Conservation (phyloP, 139 green algal species). For the Limnomonas spitsbergensis region DNA sequence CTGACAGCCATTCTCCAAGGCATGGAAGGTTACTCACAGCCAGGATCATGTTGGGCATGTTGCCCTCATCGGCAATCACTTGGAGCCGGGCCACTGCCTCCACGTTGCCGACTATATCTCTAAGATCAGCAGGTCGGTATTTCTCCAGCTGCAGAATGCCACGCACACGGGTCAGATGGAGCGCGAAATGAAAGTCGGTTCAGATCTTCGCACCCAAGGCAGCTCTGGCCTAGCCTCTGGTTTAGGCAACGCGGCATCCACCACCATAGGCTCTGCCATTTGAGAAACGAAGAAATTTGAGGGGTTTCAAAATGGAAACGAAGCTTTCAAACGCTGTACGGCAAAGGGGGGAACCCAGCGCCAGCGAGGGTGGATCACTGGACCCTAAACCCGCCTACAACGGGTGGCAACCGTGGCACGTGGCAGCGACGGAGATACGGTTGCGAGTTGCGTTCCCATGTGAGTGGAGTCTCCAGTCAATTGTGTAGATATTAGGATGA, state of each 20-base stretch:
- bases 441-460: too few species aligned
- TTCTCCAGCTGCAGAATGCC: slow-evolving; percentile 80
- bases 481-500: too few species aligned
- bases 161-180: not conserved
- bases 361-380: too few species aligned
- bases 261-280: not conserved
- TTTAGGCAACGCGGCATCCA: not conserved
- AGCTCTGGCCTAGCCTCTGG: not conserved
- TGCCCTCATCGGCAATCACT: slow-evolving; percentile 90
- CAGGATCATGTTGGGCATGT: slow-evolving; percentile 97
- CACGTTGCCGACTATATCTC: slow-evolving; percentile 92
- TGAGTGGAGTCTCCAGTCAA: too few species aligned
- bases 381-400: too few species aligned
- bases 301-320: slow-evolving; percentile 1
- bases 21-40: slow-evolving; percentile 44
- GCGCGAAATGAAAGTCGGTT: not conserved
- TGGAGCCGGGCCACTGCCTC: slow-evolving; percentile 89
- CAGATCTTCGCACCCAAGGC: not conserved
- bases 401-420: too few species aligned
- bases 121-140: slow-evolving; percentile 81
- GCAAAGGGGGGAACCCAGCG: not conserved
- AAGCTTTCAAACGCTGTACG: not conserved
- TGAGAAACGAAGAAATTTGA: too few species aligned
- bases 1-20: too few species aligned
- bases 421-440: too few species aligned